Evolutionary conservation across 371 early-diverging fungal genomes (phyloP).

Genomic region (Mucor sp.): DNA sequence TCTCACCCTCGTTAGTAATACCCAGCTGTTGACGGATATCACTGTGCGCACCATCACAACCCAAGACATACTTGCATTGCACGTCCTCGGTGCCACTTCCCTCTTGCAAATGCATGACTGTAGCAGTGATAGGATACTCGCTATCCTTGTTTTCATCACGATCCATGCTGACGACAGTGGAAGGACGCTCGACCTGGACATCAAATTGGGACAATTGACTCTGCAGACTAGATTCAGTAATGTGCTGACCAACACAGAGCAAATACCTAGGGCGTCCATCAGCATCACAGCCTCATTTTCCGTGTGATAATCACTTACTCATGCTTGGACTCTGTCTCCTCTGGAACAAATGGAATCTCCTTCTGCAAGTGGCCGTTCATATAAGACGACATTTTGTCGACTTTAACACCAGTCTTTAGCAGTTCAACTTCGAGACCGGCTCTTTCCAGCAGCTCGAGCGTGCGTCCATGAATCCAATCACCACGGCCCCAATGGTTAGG

Average conservation of each 20-base stretch:
- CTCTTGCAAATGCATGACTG: conserved; percentile 41
- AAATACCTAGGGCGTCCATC: conserved; percentile 27
- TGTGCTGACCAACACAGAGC: conserved; percentile 51
- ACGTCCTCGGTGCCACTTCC: conserved; percentile 33
- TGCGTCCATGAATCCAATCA: conserved; percentile 52
- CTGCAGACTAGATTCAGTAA: conserved; percentile 45
- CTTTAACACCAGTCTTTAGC: conserved; percentile 45
- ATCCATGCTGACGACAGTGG: conserved; percentile 34
- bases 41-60: conserved; percentile 52
- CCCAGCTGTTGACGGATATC: conserved; percentile 41
- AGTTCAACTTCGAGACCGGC: conserved; percentile 35
- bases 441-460: conserved; percentile 41
- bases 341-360: conserved; percentile 47
- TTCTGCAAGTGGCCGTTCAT: conserved; percentile 35
- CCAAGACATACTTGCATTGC: conserved; percentile 45
- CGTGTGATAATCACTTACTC: conserved; percentile 26
- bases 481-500: conserved; percentile 56
- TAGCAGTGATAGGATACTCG: conserved; percentile 34
- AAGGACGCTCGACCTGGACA: conserved; percentile 47
- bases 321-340: conserved; percentile 46
- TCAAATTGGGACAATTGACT: conserved; percentile 29
- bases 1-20: conserved; percentile 41
- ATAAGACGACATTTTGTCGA: conserved; percentile 40
- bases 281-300: neutral
- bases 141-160: conserved; percentile 6